Evolutionary conservation across 2,329 filamentous ascomycete species (phyloP), one percentile per base, ranked within the genome.

Genomic region (Tolypocladium cylindrosporum): DNA sequence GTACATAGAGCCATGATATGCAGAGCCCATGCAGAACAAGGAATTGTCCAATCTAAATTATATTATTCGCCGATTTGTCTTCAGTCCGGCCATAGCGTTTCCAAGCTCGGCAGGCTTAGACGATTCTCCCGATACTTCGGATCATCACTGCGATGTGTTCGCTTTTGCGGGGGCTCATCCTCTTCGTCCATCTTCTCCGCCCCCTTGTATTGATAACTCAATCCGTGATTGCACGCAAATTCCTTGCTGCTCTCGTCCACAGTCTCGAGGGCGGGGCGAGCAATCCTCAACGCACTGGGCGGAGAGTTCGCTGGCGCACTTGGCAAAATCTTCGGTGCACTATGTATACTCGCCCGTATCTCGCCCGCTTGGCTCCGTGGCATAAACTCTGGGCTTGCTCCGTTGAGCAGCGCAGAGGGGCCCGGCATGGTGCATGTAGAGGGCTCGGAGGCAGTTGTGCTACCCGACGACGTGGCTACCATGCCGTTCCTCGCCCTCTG

Each of bases 341-440:
- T 0, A n/a, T 24, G n/a, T 3, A 21, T 3, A 16, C 16, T 16
- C 42, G 24, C 19, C 9, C 21, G 36, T 11, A 5, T 13, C 31
- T 51, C 48, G 31, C 3, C 5, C 2, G 19, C 19, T 5, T 4
- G 42, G 27, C 19, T 16, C 14, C 6, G 37, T 0, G 74, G 73
- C 13, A 71, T 55, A 60, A 76, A 76, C 10, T 68, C 65, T 1
- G 69, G 65, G 0, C 69, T 68, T 0, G 57, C 59, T 4, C 64
- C 67, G 24, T 69, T 66, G 6, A 75, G 57, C 0, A 61, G 64
- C 11, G 69, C 67, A 4, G 60, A 61, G 3, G 10, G 43, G 13
- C 43, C 55, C 37, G 36, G 34, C 4, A 5, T 36, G 36, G 27
- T 27, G 48, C 31, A 19, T n/a, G 16, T n/a, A 7, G 48, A n/a